Percentiles rank a stretch among this genome's conserved stretches.
Conservation (phyloP, 2,329 filamentous ascomycete species). For the Exophiala calicioides region DNA sequence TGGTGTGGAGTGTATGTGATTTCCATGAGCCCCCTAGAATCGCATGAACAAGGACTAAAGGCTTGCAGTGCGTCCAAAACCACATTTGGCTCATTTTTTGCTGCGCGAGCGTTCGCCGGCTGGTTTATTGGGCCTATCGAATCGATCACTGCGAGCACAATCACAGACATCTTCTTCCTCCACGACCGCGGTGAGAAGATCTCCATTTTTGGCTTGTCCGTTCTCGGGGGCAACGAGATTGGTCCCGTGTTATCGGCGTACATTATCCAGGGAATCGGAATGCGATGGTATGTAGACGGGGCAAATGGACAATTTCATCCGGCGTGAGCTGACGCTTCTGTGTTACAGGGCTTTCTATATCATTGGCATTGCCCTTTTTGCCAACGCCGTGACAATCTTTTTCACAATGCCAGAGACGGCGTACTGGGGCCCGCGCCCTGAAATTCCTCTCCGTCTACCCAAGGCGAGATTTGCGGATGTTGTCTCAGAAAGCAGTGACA, state of each 20-base stretch:
- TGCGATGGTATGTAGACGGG: slow-evolving; percentile 1
- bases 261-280: slow-evolving; percentile 4
- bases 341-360: slow-evolving; percentile 3
- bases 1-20: slow-evolving; percentile 52
- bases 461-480: not conserved
- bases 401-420: slow-evolving; percentile 6
- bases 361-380: not conserved
- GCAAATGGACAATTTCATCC: not conserved
- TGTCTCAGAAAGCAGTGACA: not conserved
- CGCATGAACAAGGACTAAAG: too few species aligned
- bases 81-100: slow-evolving; percentile 36
- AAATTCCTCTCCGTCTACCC: slow-evolving; percentile 1
- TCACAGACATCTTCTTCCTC: slow-evolving; percentile 64
- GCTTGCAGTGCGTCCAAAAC: slow-evolving; percentile 33
- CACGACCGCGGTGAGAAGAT: slow-evolving; percentile 59
- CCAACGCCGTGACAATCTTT: slow-evolving; percentile 2
- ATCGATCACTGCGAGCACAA: slow-evolving; percentile 51
- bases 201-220: slow-evolving; percentile 2
- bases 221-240: slow-evolving; percentile 6
- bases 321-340: not conserved
- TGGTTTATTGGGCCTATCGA: slow-evolving; percentile 57
- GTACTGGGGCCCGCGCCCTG: not conserved
- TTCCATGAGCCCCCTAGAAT: too few species aligned
- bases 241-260: slow-evolving; percentile 3
- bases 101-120: slow-evolving; percentile 44